These are phyloP conservation scores for Incumbomyces lentus DNA, from an alignment of 2,329 filamentous ascomycete genomes.

Conservation along the genomic window DNA sequence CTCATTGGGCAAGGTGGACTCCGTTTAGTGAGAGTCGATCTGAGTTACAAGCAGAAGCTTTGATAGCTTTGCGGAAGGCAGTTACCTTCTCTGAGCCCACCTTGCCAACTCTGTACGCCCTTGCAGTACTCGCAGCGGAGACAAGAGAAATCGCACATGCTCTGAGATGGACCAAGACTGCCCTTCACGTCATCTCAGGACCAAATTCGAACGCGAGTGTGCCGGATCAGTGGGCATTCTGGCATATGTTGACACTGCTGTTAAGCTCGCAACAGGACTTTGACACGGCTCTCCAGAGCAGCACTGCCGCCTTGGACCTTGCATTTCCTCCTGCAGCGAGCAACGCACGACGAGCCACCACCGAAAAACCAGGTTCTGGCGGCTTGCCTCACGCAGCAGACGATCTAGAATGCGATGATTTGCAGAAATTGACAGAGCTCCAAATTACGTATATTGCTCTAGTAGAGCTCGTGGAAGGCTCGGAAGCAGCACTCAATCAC, in stretches of 20 bases:
- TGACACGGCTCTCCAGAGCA: constrained; percentile 66
- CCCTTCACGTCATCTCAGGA: constrained; percentile 37
- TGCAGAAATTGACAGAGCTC: constrained; percentile 78
- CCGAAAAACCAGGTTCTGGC: constrained; percentile 25
- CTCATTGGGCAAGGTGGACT: constrained; percentile 77
- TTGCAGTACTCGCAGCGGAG: constrained; percentile 80
- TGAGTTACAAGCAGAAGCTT: constrained; percentile 66
- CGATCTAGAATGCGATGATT: constrained; percentile 76
- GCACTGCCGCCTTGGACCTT: constrained; percentile 84
- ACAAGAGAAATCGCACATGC: constrained; percentile 69
- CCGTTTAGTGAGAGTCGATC: constrained; percentile 61
- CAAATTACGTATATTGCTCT: constrained; percentile 90
- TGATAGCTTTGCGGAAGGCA: constrained; percentile 63
- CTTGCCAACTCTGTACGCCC: constrained; percentile 65
- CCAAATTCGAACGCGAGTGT: constrained; percentile 20
- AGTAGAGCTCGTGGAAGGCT: constrained; percentile 71
- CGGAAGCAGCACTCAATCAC: constrained; percentile 76
- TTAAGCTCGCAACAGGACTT: constrained; percentile 82
- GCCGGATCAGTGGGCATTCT: constrained; percentile 61
- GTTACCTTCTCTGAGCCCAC: constrained; percentile 55
- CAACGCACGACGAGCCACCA: constrained; percentile 48
- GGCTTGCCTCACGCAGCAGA: constrained; percentile 49
- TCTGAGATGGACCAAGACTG: constrained; percentile 70
- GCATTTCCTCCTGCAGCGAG: constrained; percentile 32
- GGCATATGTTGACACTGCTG: constrained; percentile 82